These are phyloP conservation scores for Pseudocercospora fuligena DNA, from an alignment of 2,329 filamentous ascomycete genomes.

Conservation along the genomic window DNA sequence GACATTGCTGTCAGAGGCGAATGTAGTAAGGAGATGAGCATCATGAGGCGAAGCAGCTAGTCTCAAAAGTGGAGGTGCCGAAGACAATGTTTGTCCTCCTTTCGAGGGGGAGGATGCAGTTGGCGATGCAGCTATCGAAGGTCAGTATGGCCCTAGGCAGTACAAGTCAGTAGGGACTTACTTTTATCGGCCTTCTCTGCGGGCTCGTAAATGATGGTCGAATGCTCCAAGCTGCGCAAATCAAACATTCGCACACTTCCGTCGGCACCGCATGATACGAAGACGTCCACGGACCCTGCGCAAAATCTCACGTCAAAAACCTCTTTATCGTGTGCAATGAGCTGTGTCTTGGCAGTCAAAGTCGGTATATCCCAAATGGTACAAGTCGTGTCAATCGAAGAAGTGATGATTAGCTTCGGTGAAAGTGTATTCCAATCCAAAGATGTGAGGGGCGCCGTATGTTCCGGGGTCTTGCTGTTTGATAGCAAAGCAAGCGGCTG, in stretches of 20 bases:
- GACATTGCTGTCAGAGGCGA: conserved; percentile 88
- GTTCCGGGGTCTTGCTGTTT: conserved; percentile 97
- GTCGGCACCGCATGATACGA: conserved; percentile 96
- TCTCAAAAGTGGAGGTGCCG: conserved; percentile 70
- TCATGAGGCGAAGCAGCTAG: conserved; percentile 93
- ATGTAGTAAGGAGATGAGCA: conserved; percentile 93
- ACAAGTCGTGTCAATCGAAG: conserved; percentile 97
- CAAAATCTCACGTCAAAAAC: conserved; percentile 99
- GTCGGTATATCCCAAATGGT: conserved; percentile 99
- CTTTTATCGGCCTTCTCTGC: conserved; percentile 74
- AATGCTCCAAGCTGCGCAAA: conserved; percentile 91
- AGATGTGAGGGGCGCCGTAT: conserved; percentile 94
- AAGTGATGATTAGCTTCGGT: conserved; percentile 96
- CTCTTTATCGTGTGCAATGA: conserved; percentile 98
- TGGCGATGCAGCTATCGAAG: conserved; percentile 40
- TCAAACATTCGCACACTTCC: conserved; percentile 99
- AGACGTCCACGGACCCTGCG: conserved; percentile 97
- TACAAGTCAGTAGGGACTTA: conserved; percentile 31
- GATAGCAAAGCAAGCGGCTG: conserved; percentile 91
- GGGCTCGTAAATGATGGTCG: conserved; percentile 98
- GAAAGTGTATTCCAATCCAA: conserved; percentile 98
- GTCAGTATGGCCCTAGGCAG: background rate
- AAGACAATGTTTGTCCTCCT: conserved; percentile 71
- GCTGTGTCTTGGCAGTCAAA: conserved; percentile 93
- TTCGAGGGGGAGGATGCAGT: conserved; percentile 71